Percentiles rank a stretch among this genome's conserved stretches.
These are phyloP conservation scores for Volvox reticuliferus DNA, from an alignment of 139 green algal species.

Conservation along the genomic window DNA sequence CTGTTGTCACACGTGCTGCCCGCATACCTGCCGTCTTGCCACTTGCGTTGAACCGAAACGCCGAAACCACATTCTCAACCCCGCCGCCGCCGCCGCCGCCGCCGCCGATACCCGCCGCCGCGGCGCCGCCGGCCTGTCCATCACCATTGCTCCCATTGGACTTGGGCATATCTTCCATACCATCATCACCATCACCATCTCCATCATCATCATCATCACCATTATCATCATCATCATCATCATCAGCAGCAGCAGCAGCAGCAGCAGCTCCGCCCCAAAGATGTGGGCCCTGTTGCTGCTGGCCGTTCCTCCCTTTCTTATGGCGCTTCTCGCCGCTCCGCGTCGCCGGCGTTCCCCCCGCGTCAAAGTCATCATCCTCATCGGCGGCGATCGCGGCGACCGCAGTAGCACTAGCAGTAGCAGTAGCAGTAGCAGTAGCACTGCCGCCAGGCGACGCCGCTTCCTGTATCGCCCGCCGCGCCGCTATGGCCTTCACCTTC, in stretches of 20 bases:
- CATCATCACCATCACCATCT: too few relatives aligned
- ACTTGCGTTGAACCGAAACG: not conserved
- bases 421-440: not conserved
- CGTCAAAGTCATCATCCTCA: not conserved
- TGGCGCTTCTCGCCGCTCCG: not conserved
- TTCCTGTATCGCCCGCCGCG: not conserved
- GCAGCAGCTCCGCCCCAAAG: not conserved
- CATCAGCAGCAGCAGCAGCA: too few relatives aligned
- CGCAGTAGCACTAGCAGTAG: too few relatives aligned
- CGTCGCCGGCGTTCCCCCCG: not conserved
- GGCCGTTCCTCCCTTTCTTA: not conserved
- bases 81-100: not conserved
- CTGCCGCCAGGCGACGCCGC: not conserved
- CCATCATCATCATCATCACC: too few relatives aligned
- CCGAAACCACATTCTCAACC: not conserved
- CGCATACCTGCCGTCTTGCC: constrained; percentile 18
- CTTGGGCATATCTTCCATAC: too few relatives aligned
- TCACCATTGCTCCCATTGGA: too few relatives aligned
- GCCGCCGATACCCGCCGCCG: not conserved
- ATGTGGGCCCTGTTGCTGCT: too few relatives aligned
- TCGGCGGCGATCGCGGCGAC: not conserved
- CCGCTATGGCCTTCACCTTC: not conserved
- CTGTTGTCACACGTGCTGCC: too few relatives aligned
- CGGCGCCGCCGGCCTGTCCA: not conserved
- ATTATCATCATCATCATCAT: too few relatives aligned